Evolutionary conservation across 2,329 filamentous ascomycete species (phyloP), one percentile per base, ranked within the genome.

Genomic region (Cladosporium sp.): DNA sequence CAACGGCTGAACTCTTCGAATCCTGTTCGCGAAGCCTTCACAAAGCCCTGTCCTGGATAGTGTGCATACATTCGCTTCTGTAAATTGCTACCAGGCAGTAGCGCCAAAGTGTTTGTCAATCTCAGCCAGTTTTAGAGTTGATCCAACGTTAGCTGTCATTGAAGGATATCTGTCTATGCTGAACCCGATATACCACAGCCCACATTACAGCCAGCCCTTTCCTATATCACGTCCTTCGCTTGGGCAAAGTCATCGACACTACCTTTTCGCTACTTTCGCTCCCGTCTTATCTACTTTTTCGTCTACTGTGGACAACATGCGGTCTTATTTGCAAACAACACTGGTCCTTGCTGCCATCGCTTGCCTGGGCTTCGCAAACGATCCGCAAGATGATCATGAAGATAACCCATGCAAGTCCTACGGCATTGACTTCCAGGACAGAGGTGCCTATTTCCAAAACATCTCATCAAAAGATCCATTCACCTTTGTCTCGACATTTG

Each of bases 401-500:
- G 30, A 51, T 7, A 52, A 49, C 36, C 37, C 36, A n/a, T 66
- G 64, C 47, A 50, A 58, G 24, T 62, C 61, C 11, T 67, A 54
- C 37, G 64, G 64, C 38, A 58, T 65, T 15, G 73, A 76, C 55
- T 76, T 72, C 50, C 59, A 72, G 37, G 65, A 71, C 55, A 70
- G 68, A 29, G 67, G 66, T 1, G 54, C 59, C 15, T 76, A 75
- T 59, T 76, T 74, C 56, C 73, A 75, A 56, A 73, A 75, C 56
- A 64, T 65, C 6, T 57, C 63, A 9, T 73, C 70, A 0, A 61
- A 58, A 3, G 70, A 71, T 1, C 55, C 57, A 5, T 76, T 75
- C 55, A 72, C 70, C 11, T 68, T 68, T 20, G 70, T 73, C 3
- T 70, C 69, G 2, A 67, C 72, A 27, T 76, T 75, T 51, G 58